Percentiles rank a stretch among this genome's conserved stretches.
phyloP scores from a whole-genome alignment of 805 yeast species.

The Yamadazyma phyllophila region DNA sequence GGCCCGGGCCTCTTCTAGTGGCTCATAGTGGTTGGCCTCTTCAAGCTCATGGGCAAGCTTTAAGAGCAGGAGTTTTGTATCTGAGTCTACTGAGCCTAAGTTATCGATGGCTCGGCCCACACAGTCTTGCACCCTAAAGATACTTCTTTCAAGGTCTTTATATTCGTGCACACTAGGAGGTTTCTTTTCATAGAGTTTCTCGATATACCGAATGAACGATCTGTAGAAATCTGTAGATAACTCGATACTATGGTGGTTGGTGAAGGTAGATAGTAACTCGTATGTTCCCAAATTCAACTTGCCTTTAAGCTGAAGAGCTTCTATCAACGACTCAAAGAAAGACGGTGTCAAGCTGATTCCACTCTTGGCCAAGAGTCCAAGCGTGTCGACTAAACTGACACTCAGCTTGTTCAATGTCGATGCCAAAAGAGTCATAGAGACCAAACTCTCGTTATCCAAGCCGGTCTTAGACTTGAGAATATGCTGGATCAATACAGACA shows the following conservation, averaged over 20 bases:
- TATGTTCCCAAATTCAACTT: constrained; percentile 5
- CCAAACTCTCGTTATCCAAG: constrained; percentile 21
- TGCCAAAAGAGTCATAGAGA: constrained; percentile 28
- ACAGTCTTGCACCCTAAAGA: constrained; percentile 9
- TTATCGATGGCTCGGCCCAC: background rate
- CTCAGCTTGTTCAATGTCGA: constrained; percentile 10
- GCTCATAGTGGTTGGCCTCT: background rate
- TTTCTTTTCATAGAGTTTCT: constrained; percentile 23
- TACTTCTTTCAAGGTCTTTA: constrained; percentile 26
- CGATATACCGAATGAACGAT: constrained; percentile 24
- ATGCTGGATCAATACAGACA: constrained; percentile 23
- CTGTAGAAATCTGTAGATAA: constrained; percentile 22
- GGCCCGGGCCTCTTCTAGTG: background rate
- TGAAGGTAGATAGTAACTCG: constrained; percentile 6
- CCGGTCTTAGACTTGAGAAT: constrained; percentile 15
- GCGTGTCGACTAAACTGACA: constrained; percentile 2
- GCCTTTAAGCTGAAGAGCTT: constrained; percentile 2
- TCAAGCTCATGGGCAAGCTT: background rate
- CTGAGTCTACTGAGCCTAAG: background rate
- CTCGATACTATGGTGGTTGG: constrained; percentile 2
- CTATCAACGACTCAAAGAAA: constrained; percentile 7
- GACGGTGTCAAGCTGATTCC: constrained; percentile 8
- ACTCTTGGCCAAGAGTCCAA: constrained; percentile 9
- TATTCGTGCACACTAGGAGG: constrained; percentile 38
- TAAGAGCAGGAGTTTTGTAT: background rate